Evolutionary conservation across 2,329 filamentous ascomycete species (phyloP).

Genomic region (Trichoderma aggressivum): DNA sequence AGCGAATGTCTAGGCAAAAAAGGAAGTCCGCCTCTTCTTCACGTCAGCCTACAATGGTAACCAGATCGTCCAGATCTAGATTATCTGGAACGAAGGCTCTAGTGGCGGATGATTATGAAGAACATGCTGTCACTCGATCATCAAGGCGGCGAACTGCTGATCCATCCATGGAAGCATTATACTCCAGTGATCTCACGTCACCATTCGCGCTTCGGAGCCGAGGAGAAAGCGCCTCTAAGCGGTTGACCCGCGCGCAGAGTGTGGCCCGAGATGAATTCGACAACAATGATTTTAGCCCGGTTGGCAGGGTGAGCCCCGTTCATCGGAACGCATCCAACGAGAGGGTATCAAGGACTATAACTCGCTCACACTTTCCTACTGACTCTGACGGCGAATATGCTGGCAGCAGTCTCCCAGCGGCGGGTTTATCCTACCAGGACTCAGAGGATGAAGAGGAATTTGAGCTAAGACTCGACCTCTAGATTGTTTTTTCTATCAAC

Average conservation of each 20-base stretch:
- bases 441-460: conserved; percentile 53
- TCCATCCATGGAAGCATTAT: conserved; percentile 58
- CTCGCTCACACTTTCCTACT: conserved; percentile 52
- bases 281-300: conserved; percentile 31
- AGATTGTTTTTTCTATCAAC: not conserved
- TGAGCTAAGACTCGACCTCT: conserved; percentile 40
- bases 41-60: conserved; percentile 46
- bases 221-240: conserved; percentile 7
- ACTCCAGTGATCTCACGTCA: conserved; percentile 56
- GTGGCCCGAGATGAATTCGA: not conserved
- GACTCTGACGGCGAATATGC: conserved; percentile 39
- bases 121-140: not conserved
- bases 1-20: not conserved
- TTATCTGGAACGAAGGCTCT: not conserved
- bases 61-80: not conserved
- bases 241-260: not conserved
- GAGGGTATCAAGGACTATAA: conserved; percentile 24
- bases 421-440: conserved; percentile 23
- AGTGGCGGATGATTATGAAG: not conserved
- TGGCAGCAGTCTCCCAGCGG: conserved; percentile 35
- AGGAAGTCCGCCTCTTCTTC: not conserved
- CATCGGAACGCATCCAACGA: conserved; percentile 26
- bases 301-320: conserved; percentile 46
- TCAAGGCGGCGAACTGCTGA: conserved; percentile 35
- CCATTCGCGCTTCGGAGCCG: conserved; percentile 43